Base-by-base conservation (phyloP, 2,329 filamentous ascomycete species). In the Colletotrichum navitas region DNA sequence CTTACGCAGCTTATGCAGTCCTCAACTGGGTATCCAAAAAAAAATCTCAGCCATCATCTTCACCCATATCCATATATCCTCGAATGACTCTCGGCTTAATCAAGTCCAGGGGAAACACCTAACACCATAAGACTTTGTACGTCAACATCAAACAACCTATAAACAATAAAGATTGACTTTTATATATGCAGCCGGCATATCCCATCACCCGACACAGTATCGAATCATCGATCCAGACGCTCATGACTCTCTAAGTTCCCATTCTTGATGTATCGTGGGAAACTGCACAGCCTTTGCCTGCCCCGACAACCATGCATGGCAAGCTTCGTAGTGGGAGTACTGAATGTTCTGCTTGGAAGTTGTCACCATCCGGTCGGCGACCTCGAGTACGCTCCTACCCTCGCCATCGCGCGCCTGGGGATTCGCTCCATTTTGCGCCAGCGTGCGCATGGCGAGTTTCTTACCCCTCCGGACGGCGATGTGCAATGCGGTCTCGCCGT, bases 401-500 rank as follows among this genome's bases (percentile, higher is more conserved):
- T 80, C 78, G 0, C 79, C 80, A 63, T 88, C 85, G 1, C 85
- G 80, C 10, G 79, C 85, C 41, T 85, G 79, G 0, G 87, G 83
- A 39, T 84, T 86, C 14, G 87, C 86, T 0, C 84, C 84, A 6
- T 80, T 74, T n/a, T 83, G 79, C 16, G 85, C 79, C 21, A 89
- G 79, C 10, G 83, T 82, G 16, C 81, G 82, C 36, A 86, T 78
- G 1, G 87, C 87, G 2, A 87, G 81, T 77, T 88, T 89, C 63
- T 85, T 83, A 0, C 88, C 87, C 26, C 84, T 80, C 3, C 86
- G 82, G 2, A 87, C 86, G 0, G 88, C 87, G 11, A 90, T 76
- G 49, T 89, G 85, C 36, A 89, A 80, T 0, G 87, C 83, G 0
- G 88, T 89, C 78, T 90, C 88, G 51, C 87, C 87, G 0, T 80